A percentile compares a stretch with the other conserved stretches of the same genome.
Evolutionary conservation across 768 basidiomycete species (phyloP).

Genomic region (Fomitopsis serialis): DNA sequence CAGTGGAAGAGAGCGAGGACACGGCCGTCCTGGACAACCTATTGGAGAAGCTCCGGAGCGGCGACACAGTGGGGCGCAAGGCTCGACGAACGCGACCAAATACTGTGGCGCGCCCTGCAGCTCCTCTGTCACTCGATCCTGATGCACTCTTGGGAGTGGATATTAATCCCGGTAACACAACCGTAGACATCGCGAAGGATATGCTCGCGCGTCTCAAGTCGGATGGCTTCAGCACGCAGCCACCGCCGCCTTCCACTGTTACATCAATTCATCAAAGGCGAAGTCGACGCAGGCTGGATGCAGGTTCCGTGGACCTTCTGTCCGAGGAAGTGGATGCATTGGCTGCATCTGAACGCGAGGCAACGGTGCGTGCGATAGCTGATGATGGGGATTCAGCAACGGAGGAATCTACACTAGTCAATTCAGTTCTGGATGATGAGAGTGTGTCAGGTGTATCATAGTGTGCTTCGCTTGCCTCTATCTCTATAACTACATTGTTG

Average conservation of each 20-base stretch:
- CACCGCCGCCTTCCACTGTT: conserved; percentile 17
- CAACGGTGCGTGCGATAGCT: not conserved
- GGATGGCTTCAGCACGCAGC: conserved; percentile 26
- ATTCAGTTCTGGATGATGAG: too few relatives aligned
- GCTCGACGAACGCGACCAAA: conserved; percentile 44
- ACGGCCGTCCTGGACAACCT: conserved; percentile 58
- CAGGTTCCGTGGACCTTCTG: not conserved
- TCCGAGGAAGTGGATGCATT: not conserved
- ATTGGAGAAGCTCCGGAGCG: conserved; percentile 66
- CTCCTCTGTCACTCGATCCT: conserved; percentile 29
- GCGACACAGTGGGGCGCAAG: conserved; percentile 57
- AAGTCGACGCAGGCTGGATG: conserved; percentile 4
- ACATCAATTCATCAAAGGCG: conserved; percentile 13
- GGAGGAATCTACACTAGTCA: too few relatives aligned
- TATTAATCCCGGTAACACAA: conserved; percentile 31
- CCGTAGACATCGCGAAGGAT: conserved; percentile 60
- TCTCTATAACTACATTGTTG: too few relatives aligned
- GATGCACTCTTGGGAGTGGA: conserved; percentile 24
- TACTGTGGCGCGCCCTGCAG: conserved; percentile 25
- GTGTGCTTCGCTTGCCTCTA: too few relatives aligned
- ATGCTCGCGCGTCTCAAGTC: conserved; percentile 74
- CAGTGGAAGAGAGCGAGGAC: conserved; percentile 46
- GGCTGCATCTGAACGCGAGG: not conserved
- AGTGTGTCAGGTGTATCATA: too few relatives aligned
- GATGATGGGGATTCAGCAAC: too few relatives aligned